These are phyloP conservation scores for Leptographium procerum DNA, from an alignment of 2,329 filamentous ascomycete genomes.

Conservation along the genomic window DNA sequence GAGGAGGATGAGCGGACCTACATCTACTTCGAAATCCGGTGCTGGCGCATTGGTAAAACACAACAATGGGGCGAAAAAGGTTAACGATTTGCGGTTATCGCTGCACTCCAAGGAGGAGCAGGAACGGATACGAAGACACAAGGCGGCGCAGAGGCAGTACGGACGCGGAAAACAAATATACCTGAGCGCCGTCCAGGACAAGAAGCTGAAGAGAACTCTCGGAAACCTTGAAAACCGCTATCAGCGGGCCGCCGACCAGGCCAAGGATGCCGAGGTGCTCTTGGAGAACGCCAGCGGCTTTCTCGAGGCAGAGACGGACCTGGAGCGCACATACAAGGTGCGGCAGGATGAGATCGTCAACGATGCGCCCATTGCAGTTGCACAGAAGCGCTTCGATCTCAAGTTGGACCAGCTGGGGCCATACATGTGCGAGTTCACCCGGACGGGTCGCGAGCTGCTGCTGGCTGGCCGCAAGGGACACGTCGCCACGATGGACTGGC, in stretches of 20 bases:
- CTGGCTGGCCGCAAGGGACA: slow-evolving; percentile 87
- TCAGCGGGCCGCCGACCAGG: slow-evolving; percentile 66
- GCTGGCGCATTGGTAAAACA: background rate
- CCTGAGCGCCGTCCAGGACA: slow-evolving; percentile 67
- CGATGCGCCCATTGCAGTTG: slow-evolving; percentile 68
- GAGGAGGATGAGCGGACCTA: background rate
- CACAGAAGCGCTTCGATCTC: slow-evolving; percentile 86
- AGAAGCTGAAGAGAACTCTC: slow-evolving; percentile 76
- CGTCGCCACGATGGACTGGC: slow-evolving; percentile 94
- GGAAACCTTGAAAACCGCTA: slow-evolving; percentile 72
- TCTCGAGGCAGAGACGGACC: slow-evolving; percentile 73
- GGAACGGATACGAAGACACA: slow-evolving; percentile 38
- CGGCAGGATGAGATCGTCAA: slow-evolving; percentile 74
- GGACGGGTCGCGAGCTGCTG: slow-evolving; percentile 77
- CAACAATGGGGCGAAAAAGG: slow-evolving; percentile 39
- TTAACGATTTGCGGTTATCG: slow-evolving; percentile 38
- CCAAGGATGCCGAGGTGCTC: slow-evolving; percentile 91
- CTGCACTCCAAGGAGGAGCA: slow-evolving; percentile 40
- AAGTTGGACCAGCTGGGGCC: slow-evolving; percentile 74
- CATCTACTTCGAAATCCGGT: background rate
- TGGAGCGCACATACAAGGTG: slow-evolving; percentile 88
- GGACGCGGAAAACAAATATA: slow-evolving; percentile 64
- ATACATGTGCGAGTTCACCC: slow-evolving; percentile 79
- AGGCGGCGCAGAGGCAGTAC: slow-evolving; percentile 63
- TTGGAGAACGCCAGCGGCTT: slow-evolving; percentile 80